Percentiles rank a stretch among this genome's conserved stretches.
phyloP scores from a whole-genome alignment of 192 early-diverging fungal species.

The Backusella mclennaniae region DNA sequence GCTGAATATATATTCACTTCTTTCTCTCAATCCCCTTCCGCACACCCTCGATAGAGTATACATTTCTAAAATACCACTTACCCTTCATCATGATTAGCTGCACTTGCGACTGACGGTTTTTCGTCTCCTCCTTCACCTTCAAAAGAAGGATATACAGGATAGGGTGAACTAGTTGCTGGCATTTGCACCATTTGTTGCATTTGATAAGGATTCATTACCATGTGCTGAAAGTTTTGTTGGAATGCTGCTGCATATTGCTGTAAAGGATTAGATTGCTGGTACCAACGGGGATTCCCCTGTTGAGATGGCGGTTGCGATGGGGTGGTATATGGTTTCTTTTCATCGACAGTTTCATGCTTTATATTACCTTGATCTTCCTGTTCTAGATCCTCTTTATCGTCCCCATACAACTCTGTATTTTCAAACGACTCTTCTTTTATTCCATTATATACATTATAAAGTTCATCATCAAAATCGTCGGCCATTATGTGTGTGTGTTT shows the following conservation, averaged over 20 bases:
- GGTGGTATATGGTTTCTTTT: not conserved
- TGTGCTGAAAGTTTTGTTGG: not conserved
- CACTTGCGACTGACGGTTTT: conserved; percentile 21
- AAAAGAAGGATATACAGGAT: not conserved
- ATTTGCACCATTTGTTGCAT: conserved; percentile 28
- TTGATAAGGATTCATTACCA: conserved; percentile 11
- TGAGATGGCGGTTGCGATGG: not conserved
- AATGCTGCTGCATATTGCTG: conserved; percentile 1
- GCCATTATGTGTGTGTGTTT: conserved; percentile 12
- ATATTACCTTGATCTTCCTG: not conserved
- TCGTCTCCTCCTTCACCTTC: not conserved
- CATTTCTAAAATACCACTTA: conserved; percentile 10
- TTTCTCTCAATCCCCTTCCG: not conserved
- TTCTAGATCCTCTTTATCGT: not conserved
- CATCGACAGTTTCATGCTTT: not conserved
- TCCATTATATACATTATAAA: conserved; percentile 25
- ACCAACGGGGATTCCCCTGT: not conserved
- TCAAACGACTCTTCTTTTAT: conserved; percentile 9
- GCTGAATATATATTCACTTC: not conserved
- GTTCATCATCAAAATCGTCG: conserved; percentile 28
- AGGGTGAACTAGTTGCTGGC: not conserved
- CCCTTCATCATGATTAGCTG: conserved; percentile 34
- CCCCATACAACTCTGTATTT: conserved; percentile 13
- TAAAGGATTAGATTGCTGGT: not conserved
- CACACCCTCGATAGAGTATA: not conserved